These are phyloP conservation scores for Hymenoscyphus repandus DNA, from an alignment of 2,329 filamentous ascomycete genomes.

Conservation along the genomic window DNA sequence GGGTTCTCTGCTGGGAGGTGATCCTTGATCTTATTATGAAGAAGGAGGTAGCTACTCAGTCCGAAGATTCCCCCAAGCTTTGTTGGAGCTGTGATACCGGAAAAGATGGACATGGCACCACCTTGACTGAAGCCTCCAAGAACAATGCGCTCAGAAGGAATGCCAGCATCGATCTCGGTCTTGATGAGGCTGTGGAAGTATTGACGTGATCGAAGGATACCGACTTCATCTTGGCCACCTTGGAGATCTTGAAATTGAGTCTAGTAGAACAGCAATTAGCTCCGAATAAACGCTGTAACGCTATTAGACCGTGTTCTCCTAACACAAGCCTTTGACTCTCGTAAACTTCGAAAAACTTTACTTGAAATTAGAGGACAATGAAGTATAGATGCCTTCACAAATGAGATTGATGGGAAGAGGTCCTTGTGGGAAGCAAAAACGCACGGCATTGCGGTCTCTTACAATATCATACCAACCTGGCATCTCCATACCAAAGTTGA, in stretches of 20 bases:
- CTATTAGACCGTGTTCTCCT: no score
- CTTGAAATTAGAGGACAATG: no score
- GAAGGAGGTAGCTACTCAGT: conserved; percentile 74
- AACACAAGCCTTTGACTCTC: no score
- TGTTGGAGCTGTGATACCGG: conserved; percentile 65
- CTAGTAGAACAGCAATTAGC: conserved; percentile 21
- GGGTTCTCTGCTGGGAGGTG: conserved; percentile 49
- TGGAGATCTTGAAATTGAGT: conserved; percentile 41
- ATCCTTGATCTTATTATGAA: conserved; percentile 59
- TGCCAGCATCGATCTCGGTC: conserved; percentile 73
- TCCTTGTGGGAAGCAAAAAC: conserved; percentile 10
- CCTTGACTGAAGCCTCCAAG: conserved; percentile 84
- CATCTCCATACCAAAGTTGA: conserved; percentile 73
- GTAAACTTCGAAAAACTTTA: neutral
- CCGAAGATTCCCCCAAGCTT: conserved; percentile 87
- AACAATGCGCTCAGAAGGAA: conserved; percentile 76
- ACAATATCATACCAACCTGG: conserved; percentile 85
- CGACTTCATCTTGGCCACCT: conserved; percentile 59
- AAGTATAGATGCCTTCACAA: no score
- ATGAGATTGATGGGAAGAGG: neutral
- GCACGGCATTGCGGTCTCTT: conserved; percentile 31
- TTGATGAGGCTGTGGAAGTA: conserved; percentile 79
- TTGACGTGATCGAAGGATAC: conserved; percentile 66
- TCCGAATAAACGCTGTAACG: no score
- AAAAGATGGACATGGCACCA: conserved; percentile 78